Base-by-base conservation (phyloP, 2,329 filamentous ascomycete species). In the Periglandula ipomoeae region DNA sequence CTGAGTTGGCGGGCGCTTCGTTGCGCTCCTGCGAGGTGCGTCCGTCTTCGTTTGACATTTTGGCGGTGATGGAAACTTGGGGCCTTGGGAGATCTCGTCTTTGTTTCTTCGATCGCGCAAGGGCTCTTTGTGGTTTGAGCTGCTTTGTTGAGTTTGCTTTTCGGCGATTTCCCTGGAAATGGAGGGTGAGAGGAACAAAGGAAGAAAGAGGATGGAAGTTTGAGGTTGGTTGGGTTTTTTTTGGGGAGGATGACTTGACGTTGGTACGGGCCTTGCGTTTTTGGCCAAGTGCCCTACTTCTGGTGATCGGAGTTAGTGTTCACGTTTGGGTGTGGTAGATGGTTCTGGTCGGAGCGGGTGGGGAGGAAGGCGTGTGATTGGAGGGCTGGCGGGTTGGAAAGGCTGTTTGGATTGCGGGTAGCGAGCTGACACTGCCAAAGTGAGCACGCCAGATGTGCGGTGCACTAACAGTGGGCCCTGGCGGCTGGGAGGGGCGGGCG, bases 1-100 rank as follows among this genome's bases (percentile, higher is more conserved):
- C 91, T 26, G 73, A 73, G 49, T 73, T 71, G 22, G 73, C 71
- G 46, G 70, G 62, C 26, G 70, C 66, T 23, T 67, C 67, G 47
- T 71, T 65, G 38, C 66, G 67, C 47, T 62, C 60, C 48, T 72
- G 71, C 58, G 73, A 73, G 53, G 73, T 72, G 56, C 75, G 69
- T 59, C 74, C 71, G 53, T 64, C 60, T 47, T 66, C 63, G 55
- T 60, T 57, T 47, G 73, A 73, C 75, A 79, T 80, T 32, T 13
- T 49, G 38, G 30, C 27, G 38, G 17, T 22, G 35, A 13, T 10
- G 19, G 2, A 22, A 15, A 32, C 5, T 49, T 41, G 7, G 30
- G 17, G 8, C 32, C 35, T 37, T n/a, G n/a, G n/a, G n/a, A n/a
- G n/a, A n/a, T n/a, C n/a, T n/a, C n/a, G n/a, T 24, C 2, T 24